Evolutionary conservation across 331 rosid genomes (phyloP), one percentile per base, ranked within the genome.

Genomic region (Quercus lobata): DNA sequence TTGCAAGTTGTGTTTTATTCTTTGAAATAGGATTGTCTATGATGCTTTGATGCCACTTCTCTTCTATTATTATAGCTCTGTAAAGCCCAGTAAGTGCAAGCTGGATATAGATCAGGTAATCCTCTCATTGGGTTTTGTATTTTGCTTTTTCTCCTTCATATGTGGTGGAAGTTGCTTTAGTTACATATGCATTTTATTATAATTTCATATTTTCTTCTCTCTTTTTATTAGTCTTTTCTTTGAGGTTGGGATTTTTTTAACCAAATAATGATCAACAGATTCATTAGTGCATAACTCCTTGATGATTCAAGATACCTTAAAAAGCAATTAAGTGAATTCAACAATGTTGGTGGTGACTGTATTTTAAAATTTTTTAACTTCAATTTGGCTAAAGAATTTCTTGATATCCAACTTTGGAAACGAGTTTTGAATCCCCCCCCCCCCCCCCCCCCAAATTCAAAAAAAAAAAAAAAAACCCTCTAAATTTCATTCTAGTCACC

Each of bases 41-140:
- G 76, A 69, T 41, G 55, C 37, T 71, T 73, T 77, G 55, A 49
- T 58, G 58, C 5, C 30, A 60, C 81, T 83, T 68, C 30, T 30
- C 34, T 72, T 35, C 49, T 70, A 76, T 69, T 81, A 44, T 18
- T 68, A n/a, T 71, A 71, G 76, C 55, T 61, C 49, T 60, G 41
- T 49, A 32, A 60, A 72, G 78, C 72, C 55, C 30, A 35, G 75
- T 73, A 71, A 63, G 78, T 79, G 73, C 78, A 35, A 52, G 56
- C 61, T 52, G 78, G 62, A 68, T 61, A 25, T 60, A 12, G 61
- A 29, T 57, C 82, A 57, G 82, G 72, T 79, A 70, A 60, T 34
- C 53, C 19, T 49, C 57, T 17, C 46, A 57, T 18, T 29, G 17
- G 2, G 9, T 76, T 74, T 56, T 66, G 4, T 11, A 0, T 3